A percentile compares a stretch with the other conserved stretches of the same genome.
These are phyloP conservation scores for Syncephalis fuscata DNA, from an alignment of 371 early-diverging fungal species.

Conservation along the genomic window DNA sequence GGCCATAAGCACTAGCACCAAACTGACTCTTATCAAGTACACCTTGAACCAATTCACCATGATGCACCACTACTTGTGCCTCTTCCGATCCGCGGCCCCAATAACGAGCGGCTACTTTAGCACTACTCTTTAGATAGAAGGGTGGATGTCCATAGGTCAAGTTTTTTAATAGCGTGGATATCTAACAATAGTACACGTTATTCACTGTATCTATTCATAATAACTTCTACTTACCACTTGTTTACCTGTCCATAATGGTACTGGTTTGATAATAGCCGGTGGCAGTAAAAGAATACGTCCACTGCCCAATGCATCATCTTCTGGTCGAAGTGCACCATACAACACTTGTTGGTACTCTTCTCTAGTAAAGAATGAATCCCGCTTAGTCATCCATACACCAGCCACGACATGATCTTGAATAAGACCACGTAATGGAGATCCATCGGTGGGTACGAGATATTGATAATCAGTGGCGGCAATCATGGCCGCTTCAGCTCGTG, in stretches of 20 bases:
- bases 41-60: conserved; percentile 84
- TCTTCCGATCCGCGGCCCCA: conserved; percentile 78
- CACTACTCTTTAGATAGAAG: conserved; percentile 75
- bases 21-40: conserved; percentile 97
- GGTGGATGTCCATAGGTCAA: conserved; percentile 60
- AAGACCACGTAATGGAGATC: conserved; percentile 97
- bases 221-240: conserved; percentile 48
- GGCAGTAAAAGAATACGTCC: conserved; percentile 63
- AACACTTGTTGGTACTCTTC: conserved; percentile 91
- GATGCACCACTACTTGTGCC: conserved; percentile 59
- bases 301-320: conserved; percentile 41
- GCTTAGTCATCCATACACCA: conserved; percentile 86
- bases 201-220: conserved; percentile 3
- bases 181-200: conserved; percentile 7
- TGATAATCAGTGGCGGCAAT: conserved; percentile 95
- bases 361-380: conserved; percentile 78
- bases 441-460: conserved; percentile 96
- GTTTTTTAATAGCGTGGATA: conserved; percentile 76
- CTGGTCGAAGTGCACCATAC: conserved; percentile 71
- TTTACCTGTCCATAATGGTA: conserved; percentile 93
- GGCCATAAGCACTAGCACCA: conserved; percentile 86
- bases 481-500: conserved; percentile 88
- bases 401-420: conserved; percentile 99
- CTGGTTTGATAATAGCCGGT: conserved; percentile 81
- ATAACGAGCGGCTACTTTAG: conserved; percentile 69